Evolutionary conservation across 768 basidiomycete genomes (phyloP).

Genomic region (Tulasnella sp.): DNA sequence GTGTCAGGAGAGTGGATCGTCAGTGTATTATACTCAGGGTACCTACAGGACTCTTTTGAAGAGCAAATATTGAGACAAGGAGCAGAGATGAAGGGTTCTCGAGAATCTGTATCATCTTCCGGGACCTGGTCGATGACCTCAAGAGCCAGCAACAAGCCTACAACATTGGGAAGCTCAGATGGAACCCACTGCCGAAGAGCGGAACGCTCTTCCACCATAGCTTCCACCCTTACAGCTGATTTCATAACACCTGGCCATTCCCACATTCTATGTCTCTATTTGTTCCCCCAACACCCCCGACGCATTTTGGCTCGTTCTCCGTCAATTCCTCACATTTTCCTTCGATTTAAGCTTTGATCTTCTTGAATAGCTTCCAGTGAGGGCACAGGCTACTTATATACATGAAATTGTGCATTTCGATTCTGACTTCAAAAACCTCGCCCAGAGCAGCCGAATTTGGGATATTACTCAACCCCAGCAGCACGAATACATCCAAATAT

Average conservation of each 20-base stretch:
- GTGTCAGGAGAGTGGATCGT: no score
- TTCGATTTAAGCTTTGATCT: no score
- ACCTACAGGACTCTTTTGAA: neutral
- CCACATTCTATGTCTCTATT: neutral
- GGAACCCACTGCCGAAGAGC: neutral
- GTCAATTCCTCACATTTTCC: no score
- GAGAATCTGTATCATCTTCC: neutral
- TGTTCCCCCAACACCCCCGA: neutral
- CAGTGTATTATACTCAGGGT: neutral
- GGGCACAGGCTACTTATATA: no score
- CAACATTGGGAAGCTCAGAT: neutral
- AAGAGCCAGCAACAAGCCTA: neutral
- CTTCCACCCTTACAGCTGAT: neutral
- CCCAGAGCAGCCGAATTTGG: no score
- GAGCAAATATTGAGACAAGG: neutral
- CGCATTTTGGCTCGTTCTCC: no score
- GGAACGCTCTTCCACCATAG: neutral
- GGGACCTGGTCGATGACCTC: neutral
- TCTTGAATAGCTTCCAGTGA: no score
- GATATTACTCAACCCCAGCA: no score
- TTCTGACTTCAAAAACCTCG: no score
- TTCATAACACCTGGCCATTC: no score
- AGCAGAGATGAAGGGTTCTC: neutral
- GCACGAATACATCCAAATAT: no score
- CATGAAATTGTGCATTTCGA: no score